Base-by-base conservation (phyloP, 257 asterid genomes). In the Craterostigma plantagineum region DNA sequence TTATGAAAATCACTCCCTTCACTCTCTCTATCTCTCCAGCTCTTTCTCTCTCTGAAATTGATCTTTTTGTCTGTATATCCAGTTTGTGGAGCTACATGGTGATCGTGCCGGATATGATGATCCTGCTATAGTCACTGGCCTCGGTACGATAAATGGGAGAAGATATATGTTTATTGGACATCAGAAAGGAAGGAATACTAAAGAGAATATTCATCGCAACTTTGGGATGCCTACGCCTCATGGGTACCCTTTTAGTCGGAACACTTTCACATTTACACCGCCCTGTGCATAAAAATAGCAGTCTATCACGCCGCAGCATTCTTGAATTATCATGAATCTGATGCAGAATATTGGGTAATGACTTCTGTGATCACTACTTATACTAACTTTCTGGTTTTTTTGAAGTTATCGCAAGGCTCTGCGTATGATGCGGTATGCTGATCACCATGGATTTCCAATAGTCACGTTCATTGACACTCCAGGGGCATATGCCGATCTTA, bases 141-240 rank as follows among this genome's bases (percentile, higher is more conserved):
- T 84, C 61, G 95, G 95, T 47, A 69, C 87, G 18, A 84, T 84
- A 50, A 67, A 79, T 63, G 93, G 87, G 37, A 69, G 63, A 68
- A 59, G 72, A 56, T 83, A 73, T 66, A 83, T 83, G 95, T 79
- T 83, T 70, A 76, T 83, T 52, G 95, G 95, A 53, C 93, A 83
- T 42, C 95, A 79, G 58, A 84, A 84, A 52, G 95, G 95, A 34
- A 72, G 95, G 42, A 79, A 84, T 54, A 71, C 93, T 11, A 84
- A 84, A 70, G 95, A 84, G 66, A 84, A 79, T 60, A 80, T 84
- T 46, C 66, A 67, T 45, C 81, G 95, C 11, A 84, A 84, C 79
- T 79, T 84, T 62, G 95, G 93, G 63, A 84, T 84, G 95, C 95
- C 95, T 42, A 84, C 95, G 36, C 95, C 95, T 43, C 95, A 84